Percentiles rank a stretch among this genome's conserved stretches.
Conservation (phyloP, 2,329 filamentous ascomycete species). For the Nemania sp. region DNA sequence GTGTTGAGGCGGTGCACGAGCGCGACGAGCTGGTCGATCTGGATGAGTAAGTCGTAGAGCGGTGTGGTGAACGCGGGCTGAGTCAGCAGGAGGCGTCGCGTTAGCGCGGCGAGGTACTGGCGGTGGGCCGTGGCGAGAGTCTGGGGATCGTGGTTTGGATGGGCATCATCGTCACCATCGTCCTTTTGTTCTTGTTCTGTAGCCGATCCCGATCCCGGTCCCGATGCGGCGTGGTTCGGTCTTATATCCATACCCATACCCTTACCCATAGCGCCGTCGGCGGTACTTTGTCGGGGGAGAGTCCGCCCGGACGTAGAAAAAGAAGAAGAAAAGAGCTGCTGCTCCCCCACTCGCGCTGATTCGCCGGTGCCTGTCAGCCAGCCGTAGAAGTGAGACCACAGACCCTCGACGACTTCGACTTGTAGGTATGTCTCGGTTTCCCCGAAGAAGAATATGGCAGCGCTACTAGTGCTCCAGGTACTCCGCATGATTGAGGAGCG, state of each 20-base stretch:
- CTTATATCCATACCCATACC: too few relatives aligned
- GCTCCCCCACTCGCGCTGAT: conserved; percentile 36
- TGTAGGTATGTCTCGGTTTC: conserved; percentile 91
- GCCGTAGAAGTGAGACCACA: conserved; percentile 81
- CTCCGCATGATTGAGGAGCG: conserved; percentile 78
- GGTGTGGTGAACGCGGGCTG: conserved; percentile 67
- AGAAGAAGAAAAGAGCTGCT: too few relatives aligned
- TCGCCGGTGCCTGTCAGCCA: conserved; percentile 72
- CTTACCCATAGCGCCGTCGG: too few relatives aligned
- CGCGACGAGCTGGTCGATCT: conserved; percentile 85
- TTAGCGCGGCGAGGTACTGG: conserved; percentile 77
- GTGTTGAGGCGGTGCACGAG: conserved; percentile 80
- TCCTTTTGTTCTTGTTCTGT: too few relatives aligned
- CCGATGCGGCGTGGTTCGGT: not conserved
- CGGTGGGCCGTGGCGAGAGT: conserved; percentile 83
- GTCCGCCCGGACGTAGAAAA: conserved; percentile 21
- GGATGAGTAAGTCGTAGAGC: conserved; percentile 74
- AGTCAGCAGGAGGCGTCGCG: conserved; percentile 74
- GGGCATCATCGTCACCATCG: too few relatives aligned
- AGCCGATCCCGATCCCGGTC: conserved; percentile 16
- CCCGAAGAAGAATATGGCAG: conserved; percentile 87
- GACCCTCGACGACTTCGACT: conserved; percentile 84
- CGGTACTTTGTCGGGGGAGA: not conserved
- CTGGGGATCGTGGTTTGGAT: conserved; percentile 79
- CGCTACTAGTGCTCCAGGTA: conserved; percentile 90